phyloP scores from a whole-genome alignment of 495 filamentous ascomycete genomes.

The Neurospora sp. region DNA sequence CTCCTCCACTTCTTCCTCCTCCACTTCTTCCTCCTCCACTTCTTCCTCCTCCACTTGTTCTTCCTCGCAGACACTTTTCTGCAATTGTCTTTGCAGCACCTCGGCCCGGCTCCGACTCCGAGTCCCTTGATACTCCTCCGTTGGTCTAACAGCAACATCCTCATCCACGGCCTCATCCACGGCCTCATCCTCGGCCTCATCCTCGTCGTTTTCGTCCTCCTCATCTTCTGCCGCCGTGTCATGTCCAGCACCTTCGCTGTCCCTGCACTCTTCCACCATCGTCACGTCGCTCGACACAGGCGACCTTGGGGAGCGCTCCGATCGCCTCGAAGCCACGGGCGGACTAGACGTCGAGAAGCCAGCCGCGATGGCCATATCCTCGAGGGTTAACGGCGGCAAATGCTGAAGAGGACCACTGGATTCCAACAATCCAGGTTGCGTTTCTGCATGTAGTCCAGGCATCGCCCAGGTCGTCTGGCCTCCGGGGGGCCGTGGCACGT shows the following conservation, averaged over 20 bases:
- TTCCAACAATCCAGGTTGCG: background rate
- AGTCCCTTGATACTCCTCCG: background rate
- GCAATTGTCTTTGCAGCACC: background rate
- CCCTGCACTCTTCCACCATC: background rate
- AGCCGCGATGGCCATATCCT: background rate
- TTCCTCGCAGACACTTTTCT: background rate
- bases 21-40: background rate
- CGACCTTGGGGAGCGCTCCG: background rate
- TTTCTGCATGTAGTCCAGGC: background rate
- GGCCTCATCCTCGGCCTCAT: background rate
- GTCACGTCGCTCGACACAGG: background rate
- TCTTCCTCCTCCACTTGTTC: background rate
- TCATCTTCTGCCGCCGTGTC: background rate
- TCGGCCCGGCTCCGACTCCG: background rate
- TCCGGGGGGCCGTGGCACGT: background rate
- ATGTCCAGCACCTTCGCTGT: background rate
- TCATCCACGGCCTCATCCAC: background rate
- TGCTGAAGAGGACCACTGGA: background rate
- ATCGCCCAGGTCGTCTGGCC: background rate
- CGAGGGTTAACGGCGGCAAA: background rate
- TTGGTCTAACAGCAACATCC: background rate
- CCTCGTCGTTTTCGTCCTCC: background rate
- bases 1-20: background rate
- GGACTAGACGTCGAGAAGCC: background rate
- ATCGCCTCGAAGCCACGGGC: background rate